Conservation (phyloP, 345 rosid species). For the Laguncularia racemosa region DNA sequence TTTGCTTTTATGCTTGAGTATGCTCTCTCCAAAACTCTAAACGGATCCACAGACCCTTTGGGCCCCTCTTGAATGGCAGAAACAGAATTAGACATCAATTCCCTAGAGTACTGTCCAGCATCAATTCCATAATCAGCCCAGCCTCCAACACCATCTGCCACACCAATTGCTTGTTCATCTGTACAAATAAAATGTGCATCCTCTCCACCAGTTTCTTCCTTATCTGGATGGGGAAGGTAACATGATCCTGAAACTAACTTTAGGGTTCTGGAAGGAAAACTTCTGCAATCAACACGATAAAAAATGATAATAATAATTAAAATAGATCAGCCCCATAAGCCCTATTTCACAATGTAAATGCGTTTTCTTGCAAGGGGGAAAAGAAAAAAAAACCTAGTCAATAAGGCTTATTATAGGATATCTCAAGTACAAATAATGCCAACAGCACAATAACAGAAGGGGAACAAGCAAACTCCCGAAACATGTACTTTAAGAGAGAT, state of each 20-base stretch:
- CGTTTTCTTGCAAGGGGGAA: not conserved
- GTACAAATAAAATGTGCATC: constrained; percentile 93
- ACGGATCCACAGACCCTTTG: constrained; percentile 74
- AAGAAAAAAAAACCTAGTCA: not conserved
- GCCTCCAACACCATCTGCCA: constrained; percentile 99
- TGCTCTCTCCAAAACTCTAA: constrained; percentile 87
- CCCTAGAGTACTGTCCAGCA: constrained; percentile 77
- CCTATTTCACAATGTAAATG: no score
- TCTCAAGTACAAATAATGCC: not conserved
- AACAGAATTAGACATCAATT: constrained; percentile 90
- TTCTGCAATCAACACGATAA: constrained; percentile 22
- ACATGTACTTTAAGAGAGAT: not conserved
- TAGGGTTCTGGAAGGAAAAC: constrained; percentile 35
- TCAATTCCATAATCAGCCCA: constrained; percentile 95
- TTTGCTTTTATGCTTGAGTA: constrained; percentile 76
- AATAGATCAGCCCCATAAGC: no score
- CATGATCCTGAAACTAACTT: constrained; percentile 86
- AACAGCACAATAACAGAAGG: not conserved
- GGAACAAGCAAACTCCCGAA: not conserved
- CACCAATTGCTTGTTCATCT: constrained; percentile 82
- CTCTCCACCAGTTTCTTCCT: constrained; percentile 98
- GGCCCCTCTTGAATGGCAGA: constrained; percentile 80
- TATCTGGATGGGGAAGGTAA: constrained; percentile 96
- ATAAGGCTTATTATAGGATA: not conserved
- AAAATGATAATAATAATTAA: not conserved